Conservation (phyloP, 2,329 filamentous ascomycete genomes). For the Phoma herbarum region DNA sequence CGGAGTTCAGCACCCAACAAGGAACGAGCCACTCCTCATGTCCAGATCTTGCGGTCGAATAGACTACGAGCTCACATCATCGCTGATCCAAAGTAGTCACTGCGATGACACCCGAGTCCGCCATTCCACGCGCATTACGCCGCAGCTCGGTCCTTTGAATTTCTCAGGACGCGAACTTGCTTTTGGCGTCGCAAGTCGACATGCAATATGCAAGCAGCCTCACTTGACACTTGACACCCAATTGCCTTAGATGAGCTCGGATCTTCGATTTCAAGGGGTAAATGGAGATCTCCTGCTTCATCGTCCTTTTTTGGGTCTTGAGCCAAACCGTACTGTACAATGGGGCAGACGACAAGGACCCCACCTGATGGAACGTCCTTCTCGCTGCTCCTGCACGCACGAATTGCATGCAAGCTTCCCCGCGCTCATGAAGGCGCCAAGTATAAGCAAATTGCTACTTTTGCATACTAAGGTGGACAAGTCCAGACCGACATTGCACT, state of each 20-base stretch:
- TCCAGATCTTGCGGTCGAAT: not conserved
- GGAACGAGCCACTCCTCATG: not conserved
- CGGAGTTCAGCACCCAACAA: not conserved
- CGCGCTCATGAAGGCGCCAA: not conserved
- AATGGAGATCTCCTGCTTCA: not conserved
- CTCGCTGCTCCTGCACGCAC: not conserved
- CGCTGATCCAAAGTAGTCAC: not conserved
- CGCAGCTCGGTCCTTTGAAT: not conserved
- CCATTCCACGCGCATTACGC: not conserved
- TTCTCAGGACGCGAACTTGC: slow-evolving; percentile 5
- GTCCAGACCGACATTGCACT: slow-evolving; percentile 1
- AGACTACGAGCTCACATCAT: not conserved
- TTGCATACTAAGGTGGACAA: not conserved
- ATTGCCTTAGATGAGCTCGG: not conserved
- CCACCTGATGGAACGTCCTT: slow-evolving; percentile 9
- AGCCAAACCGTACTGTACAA: not conserved
- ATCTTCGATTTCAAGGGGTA: not conserved
- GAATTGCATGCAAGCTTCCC: slow-evolving; percentile 12
- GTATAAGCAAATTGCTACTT: not conserved
- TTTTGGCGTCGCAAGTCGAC: not conserved
- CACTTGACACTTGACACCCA: not conserved
- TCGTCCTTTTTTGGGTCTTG: not conserved
- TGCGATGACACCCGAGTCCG: not conserved
- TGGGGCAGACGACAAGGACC: not conserved
- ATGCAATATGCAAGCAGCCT: not conserved